Conservation (phyloP, 2,329 filamentous ascomycete species). For the Amauroascus verrucosus region DNA sequence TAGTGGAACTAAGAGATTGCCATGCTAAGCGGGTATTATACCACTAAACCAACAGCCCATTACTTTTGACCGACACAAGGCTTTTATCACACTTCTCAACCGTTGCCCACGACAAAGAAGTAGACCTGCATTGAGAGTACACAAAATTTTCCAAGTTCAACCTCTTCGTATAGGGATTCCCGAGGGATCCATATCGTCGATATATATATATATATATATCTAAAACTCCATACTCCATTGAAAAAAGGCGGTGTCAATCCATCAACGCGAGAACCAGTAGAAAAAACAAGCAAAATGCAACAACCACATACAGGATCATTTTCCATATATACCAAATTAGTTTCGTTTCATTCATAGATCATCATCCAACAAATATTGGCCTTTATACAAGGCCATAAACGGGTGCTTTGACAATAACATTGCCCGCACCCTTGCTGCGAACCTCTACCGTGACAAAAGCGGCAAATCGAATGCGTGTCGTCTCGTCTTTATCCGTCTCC, state of each 20-base stretch:
- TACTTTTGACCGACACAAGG: background rate
- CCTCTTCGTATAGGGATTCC: too few relatives aligned
- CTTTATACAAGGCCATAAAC: constrained; percentile 41
- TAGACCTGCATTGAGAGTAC: too few relatives aligned
- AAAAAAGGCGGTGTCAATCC: background rate
- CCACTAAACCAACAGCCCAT: constrained; percentile 30
- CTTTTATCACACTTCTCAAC: background rate
- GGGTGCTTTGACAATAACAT: constrained; percentile 64
- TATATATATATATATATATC: too few relatives aligned
- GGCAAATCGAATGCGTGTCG: constrained; percentile 57
- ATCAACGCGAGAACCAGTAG: background rate
- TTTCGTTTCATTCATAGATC: background rate
- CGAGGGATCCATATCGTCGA: too few relatives aligned
- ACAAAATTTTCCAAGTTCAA: too few relatives aligned
- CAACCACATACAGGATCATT: background rate
- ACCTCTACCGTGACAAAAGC: constrained; percentile 68
- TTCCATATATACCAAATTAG: constrained; percentile 7
- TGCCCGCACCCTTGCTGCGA: constrained; percentile 49
- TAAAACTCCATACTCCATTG: background rate
- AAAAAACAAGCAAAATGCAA: background rate
- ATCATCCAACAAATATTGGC: background rate
- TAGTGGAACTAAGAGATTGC: background rate
- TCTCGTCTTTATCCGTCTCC: constrained; percentile 13
- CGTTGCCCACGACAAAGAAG: background rate
- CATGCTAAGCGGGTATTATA: constrained; percentile 9